These are phyloP conservation scores for Metschnikowia corniflorae DNA, from an alignment of 805 yeast genomes.

Conservation along the genomic window DNA sequence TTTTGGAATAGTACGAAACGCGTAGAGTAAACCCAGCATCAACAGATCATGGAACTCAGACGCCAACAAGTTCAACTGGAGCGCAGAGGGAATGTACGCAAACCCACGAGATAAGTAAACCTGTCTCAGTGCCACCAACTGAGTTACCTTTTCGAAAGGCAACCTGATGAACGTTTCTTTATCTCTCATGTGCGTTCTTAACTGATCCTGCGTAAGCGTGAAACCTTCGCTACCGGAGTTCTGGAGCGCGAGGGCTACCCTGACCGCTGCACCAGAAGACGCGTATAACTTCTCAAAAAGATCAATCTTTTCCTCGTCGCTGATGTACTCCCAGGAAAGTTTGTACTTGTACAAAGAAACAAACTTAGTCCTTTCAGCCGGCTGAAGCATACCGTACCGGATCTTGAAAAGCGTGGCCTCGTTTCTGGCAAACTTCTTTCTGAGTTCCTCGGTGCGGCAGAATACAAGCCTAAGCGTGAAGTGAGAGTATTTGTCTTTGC, in stretches of 20 bases:
- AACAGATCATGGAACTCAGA: constrained; percentile 62
- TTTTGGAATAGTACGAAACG: constrained; percentile 76
- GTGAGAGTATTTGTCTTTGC: constrained; percentile 91
- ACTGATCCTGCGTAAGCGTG: constrained; percentile 46
- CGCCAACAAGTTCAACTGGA: constrained; percentile 67
- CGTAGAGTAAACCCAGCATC: constrained; percentile 49
- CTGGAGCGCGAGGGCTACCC: constrained; percentile 33
- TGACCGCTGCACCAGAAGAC: constrained; percentile 48
- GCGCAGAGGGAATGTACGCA: constrained; percentile 81
- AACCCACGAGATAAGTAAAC: constrained; percentile 65
- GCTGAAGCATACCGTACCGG: constrained; percentile 62
- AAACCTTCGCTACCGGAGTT: constrained; percentile 24
- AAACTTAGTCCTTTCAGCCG: constrained; percentile 66
- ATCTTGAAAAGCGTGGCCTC: constrained; percentile 74
- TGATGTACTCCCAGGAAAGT: constrained; percentile 69
- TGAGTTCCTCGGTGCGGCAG: constrained; percentile 79
- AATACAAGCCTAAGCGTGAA: constrained; percentile 84
- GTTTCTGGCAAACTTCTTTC: constrained; percentile 72
- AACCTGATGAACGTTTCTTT: constrained; percentile 74
- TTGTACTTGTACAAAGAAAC: constrained; percentile 51
- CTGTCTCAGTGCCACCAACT: constrained; percentile 67
- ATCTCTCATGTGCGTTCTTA: constrained; percentile 44
- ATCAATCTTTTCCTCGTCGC: constrained; percentile 54
- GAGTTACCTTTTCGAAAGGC: constrained; percentile 83
- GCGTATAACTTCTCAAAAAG: constrained; percentile 49